These are phyloP conservation scores for Citrullus mucosospermus DNA, from an alignment of 306 rosid species.

Conservation along the genomic window DNA sequence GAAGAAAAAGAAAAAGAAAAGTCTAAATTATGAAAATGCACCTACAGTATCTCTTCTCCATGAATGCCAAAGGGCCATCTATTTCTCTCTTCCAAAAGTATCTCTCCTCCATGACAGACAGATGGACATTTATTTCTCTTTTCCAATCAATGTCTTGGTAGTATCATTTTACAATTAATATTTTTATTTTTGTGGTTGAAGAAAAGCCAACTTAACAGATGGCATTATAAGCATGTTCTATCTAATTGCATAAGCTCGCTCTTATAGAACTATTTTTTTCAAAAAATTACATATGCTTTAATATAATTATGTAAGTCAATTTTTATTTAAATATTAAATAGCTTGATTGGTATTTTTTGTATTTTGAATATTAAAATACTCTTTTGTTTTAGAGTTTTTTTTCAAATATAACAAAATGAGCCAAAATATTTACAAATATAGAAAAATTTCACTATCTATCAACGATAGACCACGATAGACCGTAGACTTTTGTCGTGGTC, in stretches of 20 bases:
- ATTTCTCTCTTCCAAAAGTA: neutral
- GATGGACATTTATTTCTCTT: no score
- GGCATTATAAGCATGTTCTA: neutral
- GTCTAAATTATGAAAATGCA: no score
- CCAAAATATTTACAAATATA: no score
- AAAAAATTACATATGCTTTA: neutral
- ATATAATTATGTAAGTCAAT: neutral
- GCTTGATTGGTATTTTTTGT: neutral
- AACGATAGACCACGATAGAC: no score
- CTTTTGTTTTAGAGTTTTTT: neutral
- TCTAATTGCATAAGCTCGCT: neutral
- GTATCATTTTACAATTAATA: neutral
- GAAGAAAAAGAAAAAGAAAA: no score
- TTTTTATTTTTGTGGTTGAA: neutral
- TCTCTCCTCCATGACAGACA: no score
- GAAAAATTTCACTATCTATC: no score
- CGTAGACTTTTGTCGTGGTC: no score
- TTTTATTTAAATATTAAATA: no score
- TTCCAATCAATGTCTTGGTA: neutral
- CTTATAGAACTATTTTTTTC: neutral
- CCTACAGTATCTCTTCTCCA: neutral
- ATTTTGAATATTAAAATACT: neutral
- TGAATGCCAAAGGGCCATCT: neutral
- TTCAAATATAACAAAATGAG: no score
- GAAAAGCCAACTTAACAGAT: neutral